Base-by-base conservation (phyloP, 1,284 basidiomycete species). In the Trichosporon sp. region DNA sequence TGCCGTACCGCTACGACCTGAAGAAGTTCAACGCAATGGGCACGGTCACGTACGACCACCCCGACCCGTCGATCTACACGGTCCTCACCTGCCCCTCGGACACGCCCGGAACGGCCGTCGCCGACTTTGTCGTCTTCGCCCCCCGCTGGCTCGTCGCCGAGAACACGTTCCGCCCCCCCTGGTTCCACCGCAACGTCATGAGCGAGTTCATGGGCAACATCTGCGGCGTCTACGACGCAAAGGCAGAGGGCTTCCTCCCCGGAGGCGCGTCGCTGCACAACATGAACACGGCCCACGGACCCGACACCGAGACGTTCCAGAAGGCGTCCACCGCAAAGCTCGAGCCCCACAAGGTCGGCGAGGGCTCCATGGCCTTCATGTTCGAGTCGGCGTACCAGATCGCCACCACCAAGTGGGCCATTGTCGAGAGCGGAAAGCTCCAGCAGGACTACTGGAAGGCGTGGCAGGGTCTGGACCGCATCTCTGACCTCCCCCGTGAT, bases 1-100 rank as follows among this genome's bases (percentile, higher is more conserved):
- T 88, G 2, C 88, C 87, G 1, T 89, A 87, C 81, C 88, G 88
- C 75, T 89, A 89, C 72, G 85, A 85, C 34, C 75, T 88, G 73
- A 83, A 84, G 72, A 87, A 87, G 73, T 89, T 89, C 78, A 81
- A 85, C 72, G 83, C 84, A 67, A 84, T 88, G 62, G 88, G 88
- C 32, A 85, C 84, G 62, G 86, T 89, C 70, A 84, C 85, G 34
- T 86, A 84, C 64, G 79, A 79, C 67, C 74, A 79, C 62, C 70
- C 73, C 11, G 76, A 79, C 58, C 77, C 76, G 2, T 67, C 63
- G 14, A 71, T 75, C 71, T 77, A 70, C 59, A 71, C 67, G 14
- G 74, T 76, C 9, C 69, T 74, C 56, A 71, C 70, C 11, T 68
- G 60, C 21, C 70, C 67, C 21, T 56, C 63, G 52, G 73, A 87